phyloP scores from a whole-genome alignment of 371 early-diverging fungal genomes.

The Apophysomyces elegans region DNA sequence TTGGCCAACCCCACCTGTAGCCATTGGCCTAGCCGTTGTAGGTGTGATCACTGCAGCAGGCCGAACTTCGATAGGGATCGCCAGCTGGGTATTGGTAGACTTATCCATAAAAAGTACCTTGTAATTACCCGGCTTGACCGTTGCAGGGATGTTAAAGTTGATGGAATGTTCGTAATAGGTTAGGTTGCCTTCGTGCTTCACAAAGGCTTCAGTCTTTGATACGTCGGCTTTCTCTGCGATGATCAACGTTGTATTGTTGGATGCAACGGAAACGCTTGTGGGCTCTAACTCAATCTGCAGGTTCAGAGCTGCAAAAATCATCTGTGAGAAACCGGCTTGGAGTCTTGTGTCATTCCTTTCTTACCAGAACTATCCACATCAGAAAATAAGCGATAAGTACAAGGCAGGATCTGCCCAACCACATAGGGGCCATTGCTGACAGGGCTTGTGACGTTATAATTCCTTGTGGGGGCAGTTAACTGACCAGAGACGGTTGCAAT shows the following conservation, averaged over 20 bases:
- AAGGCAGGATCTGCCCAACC: slow-evolving; percentile 49
- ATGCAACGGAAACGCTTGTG: background rate
- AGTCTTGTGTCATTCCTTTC: background rate
- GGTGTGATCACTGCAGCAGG: slow-evolving; percentile 43
- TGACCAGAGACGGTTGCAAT: slow-evolving; percentile 32
- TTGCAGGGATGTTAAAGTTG: slow-evolving; percentile 45
- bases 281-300: slow-evolving; percentile 18
- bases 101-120: slow-evolving; percentile 43
- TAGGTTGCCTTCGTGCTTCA: slow-evolving; percentile 44
- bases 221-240: slow-evolving; percentile 48
- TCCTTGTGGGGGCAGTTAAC: slow-evolving; percentile 46
- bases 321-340: background rate
- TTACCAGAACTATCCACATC: slow-evolving; percentile 53
- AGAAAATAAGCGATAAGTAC: slow-evolving; percentile 48
- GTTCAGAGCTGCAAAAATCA: slow-evolving; percentile 14
- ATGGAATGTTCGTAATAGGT: slow-evolving; percentile 55
- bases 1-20: slow-evolving; percentile 30
- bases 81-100: slow-evolving; percentile 45
- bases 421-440: slow-evolving; percentile 51
- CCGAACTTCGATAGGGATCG: slow-evolving; percentile 53
- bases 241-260: slow-evolving; percentile 23
- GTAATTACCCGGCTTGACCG: slow-evolving; percentile 45
- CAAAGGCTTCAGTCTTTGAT: slow-evolving; percentile 43
- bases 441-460: slow-evolving; percentile 51
- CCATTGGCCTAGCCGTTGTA: slow-evolving; percentile 23